A percentile compares a stretch with the other conserved stretches of the same genome.
Evolutionary conservation across 352 stramenopile species (phyloP).

Genomic region (Globisporangium camurandrum): DNA sequence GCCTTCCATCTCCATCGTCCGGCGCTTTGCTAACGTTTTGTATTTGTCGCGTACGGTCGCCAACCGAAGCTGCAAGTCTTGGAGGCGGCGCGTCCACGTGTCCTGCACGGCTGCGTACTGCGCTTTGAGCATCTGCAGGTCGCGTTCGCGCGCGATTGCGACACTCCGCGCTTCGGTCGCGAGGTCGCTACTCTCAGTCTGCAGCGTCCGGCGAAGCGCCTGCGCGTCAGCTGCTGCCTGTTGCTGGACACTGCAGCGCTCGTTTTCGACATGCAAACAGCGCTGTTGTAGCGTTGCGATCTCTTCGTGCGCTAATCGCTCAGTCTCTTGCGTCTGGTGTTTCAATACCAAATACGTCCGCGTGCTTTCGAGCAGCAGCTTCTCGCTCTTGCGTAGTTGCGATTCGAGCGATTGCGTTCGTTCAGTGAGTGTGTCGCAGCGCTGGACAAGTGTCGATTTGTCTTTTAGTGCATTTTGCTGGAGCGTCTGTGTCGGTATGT

Average conservation of each 20-base stretch:
- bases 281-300: slow-evolving; percentile 29
- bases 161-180: slow-evolving; percentile 51
- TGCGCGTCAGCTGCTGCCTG: slow-evolving; percentile 41
- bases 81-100: slow-evolving; percentile 54
- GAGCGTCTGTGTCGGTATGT: slow-evolving; percentile 21
- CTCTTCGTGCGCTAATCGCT: slow-evolving; percentile 56
- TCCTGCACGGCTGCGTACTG: slow-evolving; percentile 74
- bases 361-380: slow-evolving; percentile 55
- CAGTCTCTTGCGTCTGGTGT: slow-evolving; percentile 53
- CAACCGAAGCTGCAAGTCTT: slow-evolving; percentile 60
- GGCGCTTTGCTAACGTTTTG: slow-evolving; percentile 49
- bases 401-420: slow-evolving; percentile 30
- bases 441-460: slow-evolving; percentile 39
- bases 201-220: slow-evolving; percentile 31
- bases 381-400: slow-evolving; percentile 46
- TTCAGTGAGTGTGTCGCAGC: slow-evolving; percentile 27
- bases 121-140: slow-evolving; percentile 65
- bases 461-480: slow-evolving; percentile 48
- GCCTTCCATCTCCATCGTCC: slow-evolving; percentile 80
- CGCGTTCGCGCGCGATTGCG: slow-evolving; percentile 46
- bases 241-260: slow-evolving; percentile 31
- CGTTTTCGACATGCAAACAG: slow-evolving; percentile 25
- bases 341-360: slow-evolving; percentile 73
- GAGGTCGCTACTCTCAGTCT: slow-evolving; percentile 48
- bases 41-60: slow-evolving; percentile 56